Base-by-base conservation (phyloP, 2,329 filamentous ascomycete species). In the Colletotrichum simmondsii region DNA sequence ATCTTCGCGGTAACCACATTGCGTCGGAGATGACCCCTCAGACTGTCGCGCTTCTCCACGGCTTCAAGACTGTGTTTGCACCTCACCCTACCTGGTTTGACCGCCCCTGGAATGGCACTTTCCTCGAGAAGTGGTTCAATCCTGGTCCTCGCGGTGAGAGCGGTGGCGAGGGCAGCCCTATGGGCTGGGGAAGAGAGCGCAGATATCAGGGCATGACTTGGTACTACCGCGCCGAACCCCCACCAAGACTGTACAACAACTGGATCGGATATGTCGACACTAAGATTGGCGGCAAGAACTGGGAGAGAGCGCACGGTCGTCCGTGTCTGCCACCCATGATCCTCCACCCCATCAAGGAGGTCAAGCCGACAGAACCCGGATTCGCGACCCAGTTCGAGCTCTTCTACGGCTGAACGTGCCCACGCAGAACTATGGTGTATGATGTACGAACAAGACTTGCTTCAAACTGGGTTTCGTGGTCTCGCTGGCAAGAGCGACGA, bases 61-160 rank as follows among this genome's bases (percentile, higher is more conserved):
- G 94, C 6, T 85, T 95, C 61, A 96, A 96, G 83, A 91, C 92
- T 5, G 92, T 95, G 4, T 94, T 92, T 78, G 93, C 91, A 12
- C 94, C 94, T 12, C 93, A 95, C 81, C 93, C 94, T 1, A 90
- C 95, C 59, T 95, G 92, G 81, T 94, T 95, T 78, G 93, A 96
- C 81, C 90, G 93, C 73, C 89, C 92, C 62, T 95, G 93, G 93
- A 83, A 83, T 35, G 85, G 87, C 2, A 81, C 84, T 35, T 87
- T 87, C 72, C 80, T 92, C 32, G 85, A 86, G 35, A 86, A 85
- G 74, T 91, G 87, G 86, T 91, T 92, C 81, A 92, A 92, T 74
- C 87, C 88, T 10, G 90, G 90, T 1, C 84, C 85, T 7, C 86
- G 85, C 8, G 89, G 88, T 8, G 86, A 87, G 73, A 86, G 85